Conservation (phyloP, 2,329 filamentous ascomycete genomes). For the Chrysosporium keratinophilum region DNA sequence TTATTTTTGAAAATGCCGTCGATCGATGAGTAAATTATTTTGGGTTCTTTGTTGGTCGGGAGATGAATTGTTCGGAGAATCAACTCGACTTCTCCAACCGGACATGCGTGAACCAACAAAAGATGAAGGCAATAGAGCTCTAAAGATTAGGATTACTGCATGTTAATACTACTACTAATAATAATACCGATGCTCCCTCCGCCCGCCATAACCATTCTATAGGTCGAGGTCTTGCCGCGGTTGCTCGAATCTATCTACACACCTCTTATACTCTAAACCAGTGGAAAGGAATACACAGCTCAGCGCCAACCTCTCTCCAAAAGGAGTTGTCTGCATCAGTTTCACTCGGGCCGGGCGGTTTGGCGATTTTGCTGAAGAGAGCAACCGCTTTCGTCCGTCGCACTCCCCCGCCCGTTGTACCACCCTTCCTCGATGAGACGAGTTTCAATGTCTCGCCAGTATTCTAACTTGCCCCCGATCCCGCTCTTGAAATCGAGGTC, state of each 20-base stretch:
- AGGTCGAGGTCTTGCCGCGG: neutral
- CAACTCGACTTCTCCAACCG: neutral
- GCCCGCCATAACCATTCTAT: neutral
- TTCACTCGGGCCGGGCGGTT: neutral
- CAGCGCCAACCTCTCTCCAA: too few species aligned
- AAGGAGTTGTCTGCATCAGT: neutral
- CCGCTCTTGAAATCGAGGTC: conserved; percentile 70
- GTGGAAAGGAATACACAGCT: neutral
- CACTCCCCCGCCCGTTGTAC: conserved; percentile 44
- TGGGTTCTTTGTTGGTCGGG: too few species aligned
- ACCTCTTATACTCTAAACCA: neutral
- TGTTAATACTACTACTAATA: neutral
- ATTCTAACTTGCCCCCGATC: conserved; percentile 50
- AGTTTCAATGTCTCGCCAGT: conserved; percentile 57
- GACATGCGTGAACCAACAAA: too few species aligned
- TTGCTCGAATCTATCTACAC: neutral
- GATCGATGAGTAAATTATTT: too few species aligned
- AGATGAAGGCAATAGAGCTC: neutral
- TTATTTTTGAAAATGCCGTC: too few species aligned
- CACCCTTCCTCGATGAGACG: conserved; percentile 57
- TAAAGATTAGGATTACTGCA: neutral
- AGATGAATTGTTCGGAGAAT: too few species aligned
- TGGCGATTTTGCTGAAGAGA: neutral
- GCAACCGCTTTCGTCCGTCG: neutral
- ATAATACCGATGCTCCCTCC: neutral